Evolutionary conservation across 139 green algal genomes (phyloP).

Genomic region (Pleodorina starrii): DNA sequence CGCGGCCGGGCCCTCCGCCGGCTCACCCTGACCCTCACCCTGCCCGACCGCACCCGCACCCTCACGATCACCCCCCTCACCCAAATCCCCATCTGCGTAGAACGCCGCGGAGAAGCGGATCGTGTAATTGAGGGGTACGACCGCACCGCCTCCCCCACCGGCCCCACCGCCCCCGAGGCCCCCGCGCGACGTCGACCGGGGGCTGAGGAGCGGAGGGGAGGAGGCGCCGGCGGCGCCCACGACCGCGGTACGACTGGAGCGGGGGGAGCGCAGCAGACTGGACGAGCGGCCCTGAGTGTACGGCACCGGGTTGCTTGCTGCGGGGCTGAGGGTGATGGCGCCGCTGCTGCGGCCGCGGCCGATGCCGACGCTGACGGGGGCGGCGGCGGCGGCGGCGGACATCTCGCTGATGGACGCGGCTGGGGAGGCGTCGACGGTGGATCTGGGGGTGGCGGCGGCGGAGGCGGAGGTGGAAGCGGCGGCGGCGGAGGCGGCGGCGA

Average conservation of each 20-base stretch:
- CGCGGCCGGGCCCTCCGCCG: too few relatives aligned
- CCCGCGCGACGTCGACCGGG: too few relatives aligned
- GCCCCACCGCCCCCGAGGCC: too few relatives aligned
- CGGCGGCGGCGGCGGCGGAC: neutral
- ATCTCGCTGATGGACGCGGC: neutral
- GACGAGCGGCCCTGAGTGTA: neutral
- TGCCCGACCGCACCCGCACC: too few relatives aligned
- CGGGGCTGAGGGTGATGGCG: neutral
- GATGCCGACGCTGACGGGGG: neutral
- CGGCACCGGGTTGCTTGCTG: neutral
- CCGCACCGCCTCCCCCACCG: neutral
- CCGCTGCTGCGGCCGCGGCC: neutral
- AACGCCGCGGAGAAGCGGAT: conserved; percentile 14
- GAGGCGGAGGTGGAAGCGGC: neutral
- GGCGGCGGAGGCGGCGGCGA: neutral
- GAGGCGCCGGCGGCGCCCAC: neutral
- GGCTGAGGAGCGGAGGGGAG: too few relatives aligned
- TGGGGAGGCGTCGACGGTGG: neutral
- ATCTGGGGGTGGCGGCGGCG: neutral
- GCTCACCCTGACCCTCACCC: too few relatives aligned
- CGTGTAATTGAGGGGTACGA: conserved; percentile 3
- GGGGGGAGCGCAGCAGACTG: neutral
- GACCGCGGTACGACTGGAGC: neutral
- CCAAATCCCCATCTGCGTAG: neutral
- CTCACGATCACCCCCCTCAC: neutral